A percentile compares a stretch with the other conserved stretches of the same genome.
These are phyloP conservation scores for Neotropicomus parvogracilis DNA, from an alignment of 1,284 basidiomycete species.

Conservation along the genomic window DNA sequence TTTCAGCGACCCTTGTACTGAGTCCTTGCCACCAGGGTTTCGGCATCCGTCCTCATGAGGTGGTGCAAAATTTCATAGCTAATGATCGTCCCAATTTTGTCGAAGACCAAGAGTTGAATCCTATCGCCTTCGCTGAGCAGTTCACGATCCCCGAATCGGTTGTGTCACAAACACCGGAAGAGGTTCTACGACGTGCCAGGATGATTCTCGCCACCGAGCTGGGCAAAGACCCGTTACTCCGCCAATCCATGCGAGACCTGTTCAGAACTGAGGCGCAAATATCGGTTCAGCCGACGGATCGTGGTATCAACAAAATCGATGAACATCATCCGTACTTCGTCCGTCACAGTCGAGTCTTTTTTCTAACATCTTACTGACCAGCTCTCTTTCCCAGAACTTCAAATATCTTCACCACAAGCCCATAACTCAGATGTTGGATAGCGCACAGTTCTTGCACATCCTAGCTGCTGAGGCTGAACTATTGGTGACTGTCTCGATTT, in stretches of 20 bases:
- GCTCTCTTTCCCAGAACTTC: constrained; percentile 66
- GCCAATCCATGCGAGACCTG: constrained; percentile 73
- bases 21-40: constrained; percentile 52
- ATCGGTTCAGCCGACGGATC: constrained; percentile 85
- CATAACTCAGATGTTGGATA: constrained; percentile 66
- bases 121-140: constrained; percentile 70
- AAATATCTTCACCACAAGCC: constrained; percentile 91
- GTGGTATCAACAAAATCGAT: constrained; percentile 88
- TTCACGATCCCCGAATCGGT: constrained; percentile 65
- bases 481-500: constrained; percentile 76
- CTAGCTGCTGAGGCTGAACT: constrained; percentile 88
- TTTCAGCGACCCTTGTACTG: constrained; percentile 6
- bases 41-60: constrained; percentile 74
- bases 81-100: constrained; percentile 61
- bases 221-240: constrained; percentile 88
- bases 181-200: constrained; percentile 70
- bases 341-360: constrained; percentile 35
- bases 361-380: constrained; percentile 7
- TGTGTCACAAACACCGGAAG: constrained; percentile 56
- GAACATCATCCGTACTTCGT: constrained; percentile 88
- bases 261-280: constrained; percentile 81
- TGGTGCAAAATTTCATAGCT: constrained; percentile 76
- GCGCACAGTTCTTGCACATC: constrained; percentile 87
- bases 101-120: constrained; percentile 76
- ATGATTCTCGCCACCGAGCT: constrained; percentile 89